A percentile compares a stretch with the other conserved stretches of the same genome.
Conservation (phyloP, 1,284 basidiomycete species). For the Coniferiporia sulphurascens region DNA sequence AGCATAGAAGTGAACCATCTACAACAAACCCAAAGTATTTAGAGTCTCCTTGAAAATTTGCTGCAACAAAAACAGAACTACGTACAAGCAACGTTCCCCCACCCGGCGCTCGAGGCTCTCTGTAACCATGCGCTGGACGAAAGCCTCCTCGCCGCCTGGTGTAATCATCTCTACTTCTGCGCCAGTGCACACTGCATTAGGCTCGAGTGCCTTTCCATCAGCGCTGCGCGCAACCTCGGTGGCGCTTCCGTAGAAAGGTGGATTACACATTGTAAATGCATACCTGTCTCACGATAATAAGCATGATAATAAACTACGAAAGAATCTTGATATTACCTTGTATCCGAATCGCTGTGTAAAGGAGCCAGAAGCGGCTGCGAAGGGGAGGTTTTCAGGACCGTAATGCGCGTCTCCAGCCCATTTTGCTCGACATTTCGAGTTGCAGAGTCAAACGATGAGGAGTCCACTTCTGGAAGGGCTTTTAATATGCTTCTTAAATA, state of each 20-base stretch:
- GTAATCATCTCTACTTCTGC: constrained; percentile 84
- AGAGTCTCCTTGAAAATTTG: not conserved
- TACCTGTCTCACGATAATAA: constrained; percentile 31
- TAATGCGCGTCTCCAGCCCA: constrained; percentile 44
- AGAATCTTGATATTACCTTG: constrained; percentile 20
- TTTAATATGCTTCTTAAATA: too few species aligned
- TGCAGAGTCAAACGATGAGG: constrained; percentile 51
- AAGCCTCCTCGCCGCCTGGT: constrained; percentile 76
- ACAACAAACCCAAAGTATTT: not conserved
- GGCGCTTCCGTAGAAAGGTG: constrained; percentile 80
- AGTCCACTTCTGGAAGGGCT: constrained; percentile 57
- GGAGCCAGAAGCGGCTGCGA: constrained; percentile 47
- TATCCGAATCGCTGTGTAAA: constrained; percentile 28
- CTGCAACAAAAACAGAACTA: constrained; percentile 17
- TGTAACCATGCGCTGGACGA: constrained; percentile 72
- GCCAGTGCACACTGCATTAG: constrained; percentile 77
- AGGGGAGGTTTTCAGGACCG: constrained; percentile 36
- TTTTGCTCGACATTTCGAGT: constrained; percentile 52
- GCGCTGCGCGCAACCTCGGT: constrained; percentile 64
- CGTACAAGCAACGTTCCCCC: constrained; percentile 46
- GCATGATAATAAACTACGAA: not conserved
- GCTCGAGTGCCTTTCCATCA: constrained; percentile 54
- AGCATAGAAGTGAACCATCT: constrained; percentile 94
- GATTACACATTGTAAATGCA: constrained; percentile 90
- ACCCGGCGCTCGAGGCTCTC: constrained; percentile 52